These are phyloP conservation scores for Neoboletus brunneissimus DNA, from an alignment of 768 basidiomycete species.

Conservation along the genomic window DNA sequence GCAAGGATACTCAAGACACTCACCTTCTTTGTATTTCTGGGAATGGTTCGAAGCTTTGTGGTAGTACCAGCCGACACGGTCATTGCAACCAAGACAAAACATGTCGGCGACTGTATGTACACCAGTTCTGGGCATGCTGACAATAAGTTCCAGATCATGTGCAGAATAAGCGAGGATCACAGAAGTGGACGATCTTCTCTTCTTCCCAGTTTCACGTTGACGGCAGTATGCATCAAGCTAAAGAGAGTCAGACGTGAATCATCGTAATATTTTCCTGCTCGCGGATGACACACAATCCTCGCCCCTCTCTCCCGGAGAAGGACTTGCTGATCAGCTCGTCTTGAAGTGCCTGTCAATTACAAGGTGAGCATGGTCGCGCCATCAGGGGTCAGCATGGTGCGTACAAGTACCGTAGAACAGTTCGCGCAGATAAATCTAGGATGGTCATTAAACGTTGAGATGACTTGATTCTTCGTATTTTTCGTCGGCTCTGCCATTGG, in stretches of 20 bases:
- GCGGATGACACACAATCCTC: constrained; percentile 62
- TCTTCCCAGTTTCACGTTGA: constrained; percentile 69
- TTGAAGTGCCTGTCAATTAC: constrained; percentile 57
- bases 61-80: constrained; percentile 80
- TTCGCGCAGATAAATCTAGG: constrained; percentile 68
- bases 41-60: constrained; percentile 70
- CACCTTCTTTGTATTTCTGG: constrained; percentile 88
- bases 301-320: constrained; percentile 79
- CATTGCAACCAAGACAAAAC: constrained; percentile 76
- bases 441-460: constrained; percentile 60
- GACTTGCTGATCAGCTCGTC: constrained; percentile 84
- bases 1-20: constrained; percentile 7
- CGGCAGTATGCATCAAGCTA: constrained; percentile 76
- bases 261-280: neutral
- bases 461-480: constrained; percentile 54
- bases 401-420: constrained; percentile 69
- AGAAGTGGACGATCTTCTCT: constrained; percentile 73
- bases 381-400: constrained; percentile 23
- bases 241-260: neutral
- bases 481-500: constrained; percentile 30
- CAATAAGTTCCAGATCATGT: constrained; percentile 1
- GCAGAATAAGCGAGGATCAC: constrained; percentile 37
- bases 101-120: constrained; percentile 80
- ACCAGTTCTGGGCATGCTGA: constrained; percentile 54
- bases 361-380: neutral